Conservation (phyloP, 225 moss, liverwort and hornwort genomes). For the Anthoceros angustus region DNA sequence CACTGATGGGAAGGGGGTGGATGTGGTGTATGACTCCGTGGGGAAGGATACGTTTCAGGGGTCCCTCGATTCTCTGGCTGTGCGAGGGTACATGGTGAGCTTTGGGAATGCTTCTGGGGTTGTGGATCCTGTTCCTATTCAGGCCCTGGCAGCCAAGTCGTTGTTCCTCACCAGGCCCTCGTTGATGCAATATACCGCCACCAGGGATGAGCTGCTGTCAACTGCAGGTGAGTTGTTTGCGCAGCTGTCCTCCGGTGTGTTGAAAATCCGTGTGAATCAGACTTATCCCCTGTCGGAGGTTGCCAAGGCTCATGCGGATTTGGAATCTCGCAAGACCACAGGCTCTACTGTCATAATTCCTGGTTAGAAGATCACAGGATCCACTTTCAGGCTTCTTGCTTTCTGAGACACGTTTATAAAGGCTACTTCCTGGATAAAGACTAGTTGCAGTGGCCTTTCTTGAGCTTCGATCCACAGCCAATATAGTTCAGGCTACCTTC, state of each 20-base stretch:
- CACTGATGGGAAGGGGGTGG: constrained; percentile 45
- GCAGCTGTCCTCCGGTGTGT: constrained; percentile 31
- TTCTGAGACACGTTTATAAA: too few species aligned
- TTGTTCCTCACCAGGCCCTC: constrained; percentile 37
- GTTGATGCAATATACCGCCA: constrained; percentile 30
- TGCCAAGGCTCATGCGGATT: constrained; percentile 46
- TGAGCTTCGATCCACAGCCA: too few species aligned
- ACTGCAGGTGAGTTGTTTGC: constrained; percentile 43
- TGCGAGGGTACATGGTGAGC: constrained; percentile 38
- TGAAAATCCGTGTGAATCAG: constrained; percentile 55
- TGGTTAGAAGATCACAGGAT: not conserved
- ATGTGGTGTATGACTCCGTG: constrained; percentile 72
- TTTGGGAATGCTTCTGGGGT: constrained; percentile 64
- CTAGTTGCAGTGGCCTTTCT: too few species aligned
- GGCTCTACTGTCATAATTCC: constrained; percentile 61
- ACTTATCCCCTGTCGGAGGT: constrained; percentile 43
- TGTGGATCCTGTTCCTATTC: constrained; percentile 23
- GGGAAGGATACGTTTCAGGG: constrained; percentile 71
- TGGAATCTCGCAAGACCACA: constrained; percentile 60
- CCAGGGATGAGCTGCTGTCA: constrained; percentile 40
- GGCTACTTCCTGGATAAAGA: too few species aligned
- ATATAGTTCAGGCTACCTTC: too few species aligned
- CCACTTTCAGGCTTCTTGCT: too few species aligned
- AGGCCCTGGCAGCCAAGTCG: constrained; percentile 27
- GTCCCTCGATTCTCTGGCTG: constrained; percentile 40